phyloP scores from a whole-genome alignment of 2,329 filamentous ascomycete genomes.

The Thielaviopsis populi region DNA sequence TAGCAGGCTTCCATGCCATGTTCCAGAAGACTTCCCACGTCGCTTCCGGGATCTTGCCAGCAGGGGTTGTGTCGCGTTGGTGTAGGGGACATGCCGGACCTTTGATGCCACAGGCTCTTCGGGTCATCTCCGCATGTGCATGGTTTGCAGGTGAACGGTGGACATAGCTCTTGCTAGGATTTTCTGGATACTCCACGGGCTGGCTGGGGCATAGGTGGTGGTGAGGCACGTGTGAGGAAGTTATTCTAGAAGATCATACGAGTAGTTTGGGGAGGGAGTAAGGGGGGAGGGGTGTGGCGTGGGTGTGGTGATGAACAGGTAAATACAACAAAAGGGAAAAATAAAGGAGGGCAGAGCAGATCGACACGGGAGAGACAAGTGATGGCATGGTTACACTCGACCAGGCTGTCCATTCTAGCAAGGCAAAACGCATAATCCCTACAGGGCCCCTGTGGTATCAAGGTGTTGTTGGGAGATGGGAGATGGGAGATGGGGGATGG shows the following conservation, averaged over 20 bases:
- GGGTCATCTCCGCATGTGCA: slow-evolving; percentile 4
- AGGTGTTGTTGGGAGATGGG: background rate
- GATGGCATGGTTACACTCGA: background rate
- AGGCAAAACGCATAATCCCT: background rate
- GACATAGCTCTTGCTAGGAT: slow-evolving; percentile 5
- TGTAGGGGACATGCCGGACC: slow-evolving; percentile 1
- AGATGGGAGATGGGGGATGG: too few relatives aligned
- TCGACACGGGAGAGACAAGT: background rate
- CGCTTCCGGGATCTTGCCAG: background rate
- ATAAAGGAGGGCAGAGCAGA: slow-evolving; percentile 1
- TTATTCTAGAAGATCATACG: slow-evolving; percentile 5
- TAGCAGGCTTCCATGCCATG: slow-evolving; percentile 8
- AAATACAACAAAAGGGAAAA: background rate
- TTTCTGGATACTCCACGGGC: slow-evolving; percentile 2
- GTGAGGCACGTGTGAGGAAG: slow-evolving; percentile 5
- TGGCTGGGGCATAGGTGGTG: background rate
- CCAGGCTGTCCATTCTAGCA: background rate
- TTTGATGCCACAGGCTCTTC: background rate
- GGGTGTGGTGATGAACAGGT: background rate
- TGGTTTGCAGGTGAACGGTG: slow-evolving; percentile 2
- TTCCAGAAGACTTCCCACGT: slow-evolving; percentile 11
- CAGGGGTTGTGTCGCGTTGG: background rate
- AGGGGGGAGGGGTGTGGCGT: background rate
- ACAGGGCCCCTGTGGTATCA: background rate
- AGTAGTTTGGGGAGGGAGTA: background rate